Evolutionary conservation across 225 moss, liverwort and hornwort genomes (phyloP), one percentile per base, ranked within the genome.

Genomic region (Bryoerythrophyllum caledonicum): DNA sequence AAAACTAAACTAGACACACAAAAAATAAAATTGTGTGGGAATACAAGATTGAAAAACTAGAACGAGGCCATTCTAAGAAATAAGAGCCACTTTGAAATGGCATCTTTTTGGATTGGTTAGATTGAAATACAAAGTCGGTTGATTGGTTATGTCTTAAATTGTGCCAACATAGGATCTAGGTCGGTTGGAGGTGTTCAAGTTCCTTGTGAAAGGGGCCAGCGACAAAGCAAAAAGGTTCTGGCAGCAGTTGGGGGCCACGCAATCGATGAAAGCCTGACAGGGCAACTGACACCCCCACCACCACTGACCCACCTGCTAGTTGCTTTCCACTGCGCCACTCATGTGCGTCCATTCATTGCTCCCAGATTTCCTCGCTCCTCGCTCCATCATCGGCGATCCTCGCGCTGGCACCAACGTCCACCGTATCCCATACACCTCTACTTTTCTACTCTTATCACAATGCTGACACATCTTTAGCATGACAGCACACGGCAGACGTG

Each of bases 281-380:
- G 48, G 48, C 75, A 10, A 26, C 65, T 57, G 66, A 5, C 56
- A 43, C 55, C 28, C 24, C 3, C 44, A 44, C 44, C 14, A 55
- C 74, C 55, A 43, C 62, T 49, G 35, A 52, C 66, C 75, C 65
- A 54, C 75, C 66, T n/a, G 44, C 44, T 13, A 6, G 6, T 49
- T 65, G 27, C 74, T 75, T 66, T 57, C 2, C 66, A 66, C 65
- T 43, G 74, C 65, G 40, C 40, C 55, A 55, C 20, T 14, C 75
- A 75, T 75, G 75, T 75, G 75, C 43, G 56, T 14, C 27, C 66
- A 66, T 75, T 75, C 75, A 75, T 75, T 66, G 66, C 53, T 30
- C 74, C n/a, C 65, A 56, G 66, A 28, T 66, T 44, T 66, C 32
- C 43, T 30, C n/a, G 16, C 30, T 72, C 60, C 30, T 75, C 5